Evolutionary conservation across 2,329 filamentous ascomycete species (phyloP), one percentile per base, ranked within the genome.

Genomic region (Fusarium solani-melongenae): DNA sequence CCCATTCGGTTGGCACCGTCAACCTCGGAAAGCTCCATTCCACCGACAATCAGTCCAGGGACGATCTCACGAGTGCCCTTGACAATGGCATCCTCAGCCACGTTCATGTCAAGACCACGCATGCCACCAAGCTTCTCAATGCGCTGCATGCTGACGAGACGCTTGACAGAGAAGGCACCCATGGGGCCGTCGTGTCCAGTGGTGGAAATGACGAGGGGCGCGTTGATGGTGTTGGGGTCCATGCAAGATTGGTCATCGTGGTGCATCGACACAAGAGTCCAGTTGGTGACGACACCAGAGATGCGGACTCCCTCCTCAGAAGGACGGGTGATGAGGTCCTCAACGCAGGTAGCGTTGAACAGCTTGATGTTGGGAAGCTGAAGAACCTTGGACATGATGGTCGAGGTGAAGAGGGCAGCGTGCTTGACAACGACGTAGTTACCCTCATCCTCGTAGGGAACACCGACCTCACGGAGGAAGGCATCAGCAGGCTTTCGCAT

Each of bases 221-320:
- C 94, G 81, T 97, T 98, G 89, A 98, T 97, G 79, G 95, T 98
- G 90, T 96, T 97, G 76, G 95, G 95, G 83, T 98, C 95, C 95
- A 98, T 97, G 92, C 95, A 98, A 70, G 91, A 93, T 86, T 97
- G 94, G 82, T 96, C 93, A 81, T 95, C 93, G 83, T 95, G 93
- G 83, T 95, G 92, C 88, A 96, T 93, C 49, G 92, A 90, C 57
- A 98, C 95, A 29, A 98, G 89, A 1, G 95, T 98, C 95, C 95
- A 98, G 89, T 98, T 98, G 79, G 94, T 97, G 64, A 98, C 95
- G 2, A 98, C 95, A 78, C 95, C 95, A 10, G 94, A 93, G 74
- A 98, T 92, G 72, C 93, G 91, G 49, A 97, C 84, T 11, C 80
- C 82, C 15, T 86, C 84, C 3, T 84, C 84, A 2, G 83, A 85